Conservation (phyloP, 805 yeast species). For the Candida khao-thaluensis region DNA sequence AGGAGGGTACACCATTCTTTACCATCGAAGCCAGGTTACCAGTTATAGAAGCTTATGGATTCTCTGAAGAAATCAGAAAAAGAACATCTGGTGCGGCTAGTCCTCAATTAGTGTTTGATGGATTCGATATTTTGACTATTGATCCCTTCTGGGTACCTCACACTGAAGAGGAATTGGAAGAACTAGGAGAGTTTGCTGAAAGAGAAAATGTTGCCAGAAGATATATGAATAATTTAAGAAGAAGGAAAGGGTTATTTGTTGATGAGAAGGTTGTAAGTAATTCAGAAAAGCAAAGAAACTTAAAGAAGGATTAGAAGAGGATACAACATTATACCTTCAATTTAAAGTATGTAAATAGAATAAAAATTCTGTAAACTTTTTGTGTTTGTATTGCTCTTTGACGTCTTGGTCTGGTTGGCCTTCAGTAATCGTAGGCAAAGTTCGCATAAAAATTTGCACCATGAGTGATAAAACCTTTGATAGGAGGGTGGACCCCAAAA, state of each 20-base stretch:
- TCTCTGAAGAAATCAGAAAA: slow-evolving; percentile 91
- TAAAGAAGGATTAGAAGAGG: slow-evolving; percentile 63
- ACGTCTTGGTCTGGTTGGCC: too few relatives aligned
- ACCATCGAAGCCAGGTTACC: slow-evolving; percentile 83
- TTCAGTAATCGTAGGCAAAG: too few relatives aligned
- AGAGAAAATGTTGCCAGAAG: slow-evolving; percentile 85
- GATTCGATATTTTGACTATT: slow-evolving; percentile 79
- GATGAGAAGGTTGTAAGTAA: slow-evolving; percentile 88
- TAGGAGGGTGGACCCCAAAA: slow-evolving; percentile 15
- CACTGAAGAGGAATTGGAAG: slow-evolving; percentile 94
- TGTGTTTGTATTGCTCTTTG: too few relatives aligned
- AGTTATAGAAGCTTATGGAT: slow-evolving; percentile 94
- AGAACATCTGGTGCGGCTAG: slow-evolving; percentile 95
- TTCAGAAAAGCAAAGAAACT: slow-evolving; percentile 91
- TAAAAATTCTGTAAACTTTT: too few relatives aligned
- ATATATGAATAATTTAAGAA: slow-evolving; percentile 80
- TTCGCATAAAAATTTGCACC: background rate
- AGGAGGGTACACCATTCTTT: slow-evolving; percentile 97
- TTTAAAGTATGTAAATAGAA: too few relatives aligned
- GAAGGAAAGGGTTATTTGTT: slow-evolving; percentile 83
- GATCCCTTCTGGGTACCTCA: slow-evolving; percentile 99
- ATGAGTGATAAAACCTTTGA: slow-evolving; percentile 8
- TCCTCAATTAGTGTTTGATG: slow-evolving; percentile 90
- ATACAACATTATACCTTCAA: too few relatives aligned
- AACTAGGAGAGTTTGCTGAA: slow-evolving; percentile 89